A percentile compares a stretch with the other conserved stretches of the same genome.
Conservation (phyloP, 2,329 filamentous ascomycete genomes). For the Berkeleyomyces basicola region DNA sequence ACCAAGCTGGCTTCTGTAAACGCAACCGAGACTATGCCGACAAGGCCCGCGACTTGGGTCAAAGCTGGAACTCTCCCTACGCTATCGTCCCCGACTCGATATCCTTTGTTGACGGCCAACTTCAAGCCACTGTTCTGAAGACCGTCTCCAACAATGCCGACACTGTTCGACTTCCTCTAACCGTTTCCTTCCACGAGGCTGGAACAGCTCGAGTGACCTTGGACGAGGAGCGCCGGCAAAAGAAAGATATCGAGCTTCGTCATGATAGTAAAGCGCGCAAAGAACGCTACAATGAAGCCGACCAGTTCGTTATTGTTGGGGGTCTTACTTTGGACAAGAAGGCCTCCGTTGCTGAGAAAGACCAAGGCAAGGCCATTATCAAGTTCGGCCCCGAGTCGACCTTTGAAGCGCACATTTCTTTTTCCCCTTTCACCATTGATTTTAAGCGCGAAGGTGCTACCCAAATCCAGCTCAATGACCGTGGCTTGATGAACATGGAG, state of each 20-base stretch:
- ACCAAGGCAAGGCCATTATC: slow-evolving; percentile 53
- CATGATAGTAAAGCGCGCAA: slow-evolving; percentile 74
- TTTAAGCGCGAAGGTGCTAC: slow-evolving; percentile 71
- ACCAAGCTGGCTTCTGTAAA: slow-evolving; percentile 93
- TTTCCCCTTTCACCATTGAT: slow-evolving; percentile 68
- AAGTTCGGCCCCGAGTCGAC: slow-evolving; percentile 60
- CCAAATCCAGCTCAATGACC: slow-evolving; percentile 77
- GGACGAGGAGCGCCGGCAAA: slow-evolving; percentile 80
- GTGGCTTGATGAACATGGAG: slow-evolving; percentile 82
- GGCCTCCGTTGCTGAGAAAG: slow-evolving; percentile 50
- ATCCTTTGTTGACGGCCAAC: slow-evolving; percentile 59
- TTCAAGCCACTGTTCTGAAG: slow-evolving; percentile 72
- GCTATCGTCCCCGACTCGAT: slow-evolving; percentile 54
- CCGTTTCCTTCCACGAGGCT: slow-evolving; percentile 75
- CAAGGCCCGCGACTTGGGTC: slow-evolving; percentile 44
- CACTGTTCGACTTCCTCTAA: slow-evolving; percentile 64
- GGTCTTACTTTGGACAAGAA: slow-evolving; percentile 56
- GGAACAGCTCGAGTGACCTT: slow-evolving; percentile 75
- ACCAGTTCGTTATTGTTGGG: slow-evolving; percentile 72
- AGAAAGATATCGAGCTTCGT: slow-evolving; percentile 74
- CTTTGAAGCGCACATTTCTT: slow-evolving; percentile 70
- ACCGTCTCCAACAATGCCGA: slow-evolving; percentile 46
- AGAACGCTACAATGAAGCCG: slow-evolving; percentile 85
- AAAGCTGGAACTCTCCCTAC: slow-evolving; percentile 68
- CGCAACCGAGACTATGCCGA: slow-evolving; percentile 86